Percentiles rank a stretch among this genome's conserved stretches.
phyloP scores from a whole-genome alignment of 1,139 yeast genomes.

The Geotrichum reessii region DNA sequence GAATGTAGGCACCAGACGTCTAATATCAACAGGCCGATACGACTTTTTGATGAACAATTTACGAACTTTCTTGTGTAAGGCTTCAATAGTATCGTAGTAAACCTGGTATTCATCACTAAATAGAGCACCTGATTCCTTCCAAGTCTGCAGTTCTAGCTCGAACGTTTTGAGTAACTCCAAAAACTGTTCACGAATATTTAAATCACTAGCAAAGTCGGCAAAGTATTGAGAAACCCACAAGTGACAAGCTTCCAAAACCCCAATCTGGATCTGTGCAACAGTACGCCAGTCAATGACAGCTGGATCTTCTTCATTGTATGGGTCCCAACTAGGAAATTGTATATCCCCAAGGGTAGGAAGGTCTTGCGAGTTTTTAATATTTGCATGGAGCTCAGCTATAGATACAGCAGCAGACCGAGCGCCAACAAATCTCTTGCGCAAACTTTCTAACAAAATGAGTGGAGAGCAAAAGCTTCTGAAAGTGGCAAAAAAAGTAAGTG shows the following conservation, averaged over 20 bases:
- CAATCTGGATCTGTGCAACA: slow-evolving; percentile 69
- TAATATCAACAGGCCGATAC: slow-evolving; percentile 58
- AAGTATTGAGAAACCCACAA: slow-evolving; percentile 70
- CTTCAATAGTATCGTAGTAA: slow-evolving; percentile 41
- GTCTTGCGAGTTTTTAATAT: neutral
- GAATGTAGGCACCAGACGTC: slow-evolving; percentile 26
- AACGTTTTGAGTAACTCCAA: slow-evolving; percentile 62
- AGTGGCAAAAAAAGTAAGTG: slow-evolving; percentile 60
- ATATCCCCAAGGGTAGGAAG: neutral
- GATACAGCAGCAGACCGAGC: slow-evolving; percentile 55
- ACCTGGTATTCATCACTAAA: slow-evolving; percentile 32
- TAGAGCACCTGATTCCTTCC: slow-evolving; percentile 42
- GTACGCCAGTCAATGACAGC: slow-evolving; percentile 47
- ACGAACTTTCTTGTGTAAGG: slow-evolving; percentile 61
- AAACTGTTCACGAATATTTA: slow-evolving; percentile 54
- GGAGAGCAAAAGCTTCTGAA: slow-evolving; percentile 61
- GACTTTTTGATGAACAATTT: slow-evolving; percentile 70
- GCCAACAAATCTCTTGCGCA: slow-evolving; percentile 51
- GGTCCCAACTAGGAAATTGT: slow-evolving; percentile 39
- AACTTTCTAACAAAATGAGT: slow-evolving; percentile 43
- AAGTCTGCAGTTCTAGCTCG: slow-evolving; percentile 62
- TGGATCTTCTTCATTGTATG: slow-evolving; percentile 32
- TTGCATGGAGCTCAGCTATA: slow-evolving; percentile 27
- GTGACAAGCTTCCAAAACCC: slow-evolving; percentile 71
- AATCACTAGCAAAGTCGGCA: slow-evolving; percentile 66